A percentile compares a stretch with the other conserved stretches of the same genome.
phyloP scores from a whole-genome alignment of 257 asterid species.

The Mentha longifolia region DNA sequence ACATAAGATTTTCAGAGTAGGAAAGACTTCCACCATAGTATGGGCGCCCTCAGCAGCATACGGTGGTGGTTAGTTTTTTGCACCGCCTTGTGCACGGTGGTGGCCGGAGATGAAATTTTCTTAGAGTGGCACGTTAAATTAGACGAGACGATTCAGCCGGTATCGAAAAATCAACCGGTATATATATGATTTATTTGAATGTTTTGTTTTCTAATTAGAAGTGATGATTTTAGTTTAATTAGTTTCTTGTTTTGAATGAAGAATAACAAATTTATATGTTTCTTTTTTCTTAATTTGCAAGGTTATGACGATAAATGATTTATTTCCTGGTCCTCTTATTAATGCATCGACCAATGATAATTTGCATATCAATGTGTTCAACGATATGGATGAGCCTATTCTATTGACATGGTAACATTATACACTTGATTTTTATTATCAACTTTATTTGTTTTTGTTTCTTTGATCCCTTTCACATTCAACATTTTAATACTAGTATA shows the following conservation, averaged over 20 bases:
- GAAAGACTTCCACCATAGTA: conserved; percentile 24
- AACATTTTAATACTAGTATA: too few species aligned
- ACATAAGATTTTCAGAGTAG: background rate
- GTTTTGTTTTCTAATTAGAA: background rate
- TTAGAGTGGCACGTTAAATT: conserved; percentile 64
- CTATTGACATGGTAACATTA: conserved; percentile 73
- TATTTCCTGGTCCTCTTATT: conserved; percentile 82
- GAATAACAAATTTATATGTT: background rate
- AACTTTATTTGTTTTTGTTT: background rate
- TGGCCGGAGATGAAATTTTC: conserved; percentile 46
- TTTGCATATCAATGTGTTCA: conserved; percentile 61
- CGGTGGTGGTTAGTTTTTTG: conserved; percentile 40
- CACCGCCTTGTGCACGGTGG: conserved; percentile 35
- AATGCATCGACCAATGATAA: conserved; percentile 66
- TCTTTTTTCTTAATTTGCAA: conserved; percentile 16
- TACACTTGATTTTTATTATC: too few species aligned
- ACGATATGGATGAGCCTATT: conserved; percentile 67
- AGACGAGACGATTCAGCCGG: conserved; percentile 43
- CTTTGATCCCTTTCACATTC: background rate
- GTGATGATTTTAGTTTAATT: too few species aligned
- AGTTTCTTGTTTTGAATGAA: background rate
- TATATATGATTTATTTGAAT: background rate
- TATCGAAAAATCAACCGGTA: conserved; percentile 58
- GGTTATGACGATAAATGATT: conserved; percentile 74
- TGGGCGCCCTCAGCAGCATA: conserved; percentile 40